A percentile compares a stretch with the other conserved stretches of the same genome.
phyloP scores from a whole-genome alignment of 192 early-diverging fungal genomes.

The Podila epigama region DNA sequence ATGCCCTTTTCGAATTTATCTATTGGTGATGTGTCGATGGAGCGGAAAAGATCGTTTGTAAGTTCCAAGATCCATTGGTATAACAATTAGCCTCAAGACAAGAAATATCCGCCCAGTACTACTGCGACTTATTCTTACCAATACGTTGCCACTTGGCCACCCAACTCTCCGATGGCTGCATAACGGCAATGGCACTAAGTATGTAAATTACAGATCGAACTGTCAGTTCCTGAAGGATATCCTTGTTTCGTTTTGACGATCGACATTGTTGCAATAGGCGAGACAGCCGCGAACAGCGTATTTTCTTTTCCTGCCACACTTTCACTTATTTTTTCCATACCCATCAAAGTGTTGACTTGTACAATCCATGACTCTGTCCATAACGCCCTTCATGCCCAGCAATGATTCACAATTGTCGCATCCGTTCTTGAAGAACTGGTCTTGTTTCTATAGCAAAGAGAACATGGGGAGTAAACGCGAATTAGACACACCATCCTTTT shows the following conservation, averaged over 20 bases:
- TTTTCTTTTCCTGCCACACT: too few species aligned
- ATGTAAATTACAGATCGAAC: background rate
- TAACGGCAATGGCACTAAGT: conserved; percentile 69
- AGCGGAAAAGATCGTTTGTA: background rate
- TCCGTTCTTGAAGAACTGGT: conserved; percentile 71
- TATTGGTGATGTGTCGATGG: conserved; percentile 26
- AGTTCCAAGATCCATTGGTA: background rate
- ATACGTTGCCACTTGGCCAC: conserved; percentile 76
- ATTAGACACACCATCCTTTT: background rate
- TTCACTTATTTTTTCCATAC: too few species aligned
- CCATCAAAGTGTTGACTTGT: conserved; percentile 82
- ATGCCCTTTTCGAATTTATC: conserved; percentile 72
- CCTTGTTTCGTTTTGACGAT: background rate
- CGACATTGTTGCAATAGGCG: background rate
- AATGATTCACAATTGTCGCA: conserved; percentile 87
- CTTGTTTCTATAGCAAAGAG: conserved; percentile 57
- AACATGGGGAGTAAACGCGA: background rate
- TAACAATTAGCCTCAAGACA: background rate
- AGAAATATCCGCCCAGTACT: too few species aligned
- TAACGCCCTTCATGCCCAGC: conserved; percentile 70
- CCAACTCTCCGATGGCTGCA: conserved; percentile 80
- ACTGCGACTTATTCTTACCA: conserved; percentile 36
- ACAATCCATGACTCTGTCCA: conserved; percentile 74
- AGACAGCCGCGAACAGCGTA: too few species aligned
- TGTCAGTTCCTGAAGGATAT: background rate